Conservation (phyloP, 768 basidiomycete species). For the Dacryopinax spathularia region DNA sequence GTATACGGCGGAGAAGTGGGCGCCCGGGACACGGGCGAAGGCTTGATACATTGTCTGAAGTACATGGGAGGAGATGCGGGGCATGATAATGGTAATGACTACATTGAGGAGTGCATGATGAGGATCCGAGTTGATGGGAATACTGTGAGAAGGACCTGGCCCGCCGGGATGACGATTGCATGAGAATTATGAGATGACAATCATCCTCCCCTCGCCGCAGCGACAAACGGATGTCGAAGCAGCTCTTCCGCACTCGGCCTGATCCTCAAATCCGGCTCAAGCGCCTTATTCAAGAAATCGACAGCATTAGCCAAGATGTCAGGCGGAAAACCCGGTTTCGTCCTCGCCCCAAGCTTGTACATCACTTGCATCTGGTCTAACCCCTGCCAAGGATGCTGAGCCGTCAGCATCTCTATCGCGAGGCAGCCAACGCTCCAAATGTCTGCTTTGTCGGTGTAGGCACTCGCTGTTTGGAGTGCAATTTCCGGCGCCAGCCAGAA, state of each 20-base stretch:
- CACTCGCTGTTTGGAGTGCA: slow-evolving; percentile 84
- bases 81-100: no score
- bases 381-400: slow-evolving; percentile 89
- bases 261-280: slow-evolving; percentile 66
- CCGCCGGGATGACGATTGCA: no score
- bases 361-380: slow-evolving; percentile 98
- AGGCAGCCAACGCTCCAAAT: slow-evolving; percentile 95
- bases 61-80: no score
- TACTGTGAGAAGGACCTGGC: no score
- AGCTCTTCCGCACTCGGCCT: slow-evolving; percentile 72
- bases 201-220: slow-evolving; percentile 22
- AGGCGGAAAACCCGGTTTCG: slow-evolving; percentile 72
- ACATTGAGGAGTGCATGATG: no score
- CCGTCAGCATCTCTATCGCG: slow-evolving; percentile 92
- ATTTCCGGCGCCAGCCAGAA: slow-evolving; percentile 99
- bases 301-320: slow-evolving; percentile 84
- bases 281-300: slow-evolving; percentile 72
- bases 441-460: slow-evolving; percentile 84
- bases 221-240: slow-evolving; percentile 60
- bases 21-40: background rate
- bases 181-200: no score
- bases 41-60: no score
- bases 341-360: slow-evolving; percentile 93
- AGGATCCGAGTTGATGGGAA: no score
- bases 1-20: slow-evolving; percentile 33